phyloP scores from a whole-genome alignment of 2,329 filamentous ascomycete genomes.

The Xylaria sp. region DNA sequence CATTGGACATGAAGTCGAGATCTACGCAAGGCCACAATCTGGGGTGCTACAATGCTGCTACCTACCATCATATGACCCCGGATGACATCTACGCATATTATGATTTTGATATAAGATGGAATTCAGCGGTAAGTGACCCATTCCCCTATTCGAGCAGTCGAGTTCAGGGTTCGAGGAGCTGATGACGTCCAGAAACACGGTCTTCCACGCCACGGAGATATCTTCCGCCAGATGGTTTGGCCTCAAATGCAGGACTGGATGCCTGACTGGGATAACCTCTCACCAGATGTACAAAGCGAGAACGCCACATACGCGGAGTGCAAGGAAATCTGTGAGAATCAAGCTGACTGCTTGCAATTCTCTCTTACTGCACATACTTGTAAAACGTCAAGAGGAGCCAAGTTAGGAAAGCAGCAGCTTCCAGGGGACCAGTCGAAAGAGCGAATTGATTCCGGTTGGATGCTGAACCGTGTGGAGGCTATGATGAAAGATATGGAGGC shows the following conservation, averaged over 20 bases:
- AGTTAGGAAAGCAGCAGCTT: slow-evolving; percentile 8
- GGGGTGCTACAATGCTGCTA: slow-evolving; percentile 22
- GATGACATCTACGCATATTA: slow-evolving; percentile 22
- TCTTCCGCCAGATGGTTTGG: slow-evolving; percentile 19
- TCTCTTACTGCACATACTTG: slow-evolving; percentile 12
- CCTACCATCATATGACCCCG: slow-evolving; percentile 24
- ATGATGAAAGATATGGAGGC: slow-evolving; percentile 10
- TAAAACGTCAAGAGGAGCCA: slow-evolving; percentile 2
- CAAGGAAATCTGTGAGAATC: slow-evolving; percentile 5
- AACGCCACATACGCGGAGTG: slow-evolving; percentile 18
- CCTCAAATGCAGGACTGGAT: slow-evolving; percentile 6
- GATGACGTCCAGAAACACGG: not conserved
- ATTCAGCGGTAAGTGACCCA: slow-evolving; percentile 2
- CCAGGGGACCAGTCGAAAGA: not conserved
- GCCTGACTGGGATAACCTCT: slow-evolving; percentile 23
- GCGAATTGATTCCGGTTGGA: slow-evolving; percentile 19
- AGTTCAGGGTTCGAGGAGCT: not conserved
- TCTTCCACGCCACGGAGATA: slow-evolving; percentile 21
- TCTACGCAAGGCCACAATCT: not conserved
- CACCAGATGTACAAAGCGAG: slow-evolving; percentile 1
- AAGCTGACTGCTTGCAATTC: slow-evolving; percentile 19
- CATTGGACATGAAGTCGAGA: slow-evolving; percentile 5
- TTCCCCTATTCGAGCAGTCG: not conserved
- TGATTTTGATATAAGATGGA: slow-evolving; percentile 19
- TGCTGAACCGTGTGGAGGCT: slow-evolving; percentile 5